A percentile compares a stretch with the other conserved stretches of the same genome.
These are phyloP conservation scores for Erysimum cheiranthoides DNA, from an alignment of 345 rosid species.

Conservation along the genomic window DNA sequence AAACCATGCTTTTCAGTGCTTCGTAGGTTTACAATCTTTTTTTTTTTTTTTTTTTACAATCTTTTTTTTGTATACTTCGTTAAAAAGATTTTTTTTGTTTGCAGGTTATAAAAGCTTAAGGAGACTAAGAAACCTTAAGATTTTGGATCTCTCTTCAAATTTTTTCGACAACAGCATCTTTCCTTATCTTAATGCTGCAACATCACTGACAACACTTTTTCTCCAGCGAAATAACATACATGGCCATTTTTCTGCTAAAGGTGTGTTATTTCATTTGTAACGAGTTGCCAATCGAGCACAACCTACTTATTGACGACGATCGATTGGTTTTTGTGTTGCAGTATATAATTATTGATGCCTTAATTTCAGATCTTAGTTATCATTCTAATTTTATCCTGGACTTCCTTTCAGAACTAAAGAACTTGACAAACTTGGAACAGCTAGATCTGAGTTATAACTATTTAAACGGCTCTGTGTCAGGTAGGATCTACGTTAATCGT, in stretches of 20 bases:
- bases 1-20: background rate
- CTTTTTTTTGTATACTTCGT: background rate
- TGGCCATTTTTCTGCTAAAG: slow-evolving; percentile 12
- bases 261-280: background rate
- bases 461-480: slow-evolving; percentile 3
- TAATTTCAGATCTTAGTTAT: background rate
- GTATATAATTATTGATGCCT: too few relatives aligned
- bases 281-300: background rate
- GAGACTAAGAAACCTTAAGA: slow-evolving; percentile 20
- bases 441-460: background rate
- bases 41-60: too few relatives aligned
- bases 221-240: background rate
- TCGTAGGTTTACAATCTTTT: too few relatives aligned
- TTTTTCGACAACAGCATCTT: slow-evolving; percentile 11
- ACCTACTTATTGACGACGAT: too few relatives aligned
- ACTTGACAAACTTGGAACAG: slow-evolving; percentile 19
- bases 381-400: background rate
- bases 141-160: slow-evolving; percentile 17
- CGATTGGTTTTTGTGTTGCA: too few relatives aligned
- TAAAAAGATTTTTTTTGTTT: background rate
- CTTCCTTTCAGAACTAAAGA: background rate
- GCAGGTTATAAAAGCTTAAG: slow-evolving; percentile 24
- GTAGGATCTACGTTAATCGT: background rate
- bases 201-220: slow-evolving; percentile 25
- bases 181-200: slow-evolving; percentile 22